Conservation (phyloP, 805 yeast species). For the Wickerhamiella azymoides region DNA sequence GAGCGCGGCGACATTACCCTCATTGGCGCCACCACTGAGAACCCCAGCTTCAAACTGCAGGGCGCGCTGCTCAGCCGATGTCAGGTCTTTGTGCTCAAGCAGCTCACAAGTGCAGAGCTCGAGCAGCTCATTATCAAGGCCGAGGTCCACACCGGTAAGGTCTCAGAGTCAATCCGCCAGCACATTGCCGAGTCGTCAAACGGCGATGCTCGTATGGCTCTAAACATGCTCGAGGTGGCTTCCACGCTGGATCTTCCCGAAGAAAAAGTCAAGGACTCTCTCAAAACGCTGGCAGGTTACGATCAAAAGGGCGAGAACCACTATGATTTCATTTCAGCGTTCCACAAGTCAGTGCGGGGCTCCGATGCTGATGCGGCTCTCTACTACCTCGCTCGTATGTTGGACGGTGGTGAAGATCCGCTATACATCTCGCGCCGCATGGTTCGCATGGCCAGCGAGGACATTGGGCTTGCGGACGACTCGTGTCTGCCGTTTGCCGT, state of each 20-base stretch:
- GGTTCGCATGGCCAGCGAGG: slow-evolving; percentile 93
- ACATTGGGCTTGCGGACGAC: slow-evolving; percentile 76
- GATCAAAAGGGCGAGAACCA: slow-evolving; percentile 86
- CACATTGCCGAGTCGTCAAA: slow-evolving; percentile 61
- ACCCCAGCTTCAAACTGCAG: slow-evolving; percentile 71
- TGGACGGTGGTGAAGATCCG: slow-evolving; percentile 89
- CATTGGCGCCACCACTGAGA: slow-evolving; percentile 96
- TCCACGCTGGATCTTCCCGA: slow-evolving; percentile 12
- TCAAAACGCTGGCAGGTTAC: slow-evolving; percentile 46
- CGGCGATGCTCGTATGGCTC: slow-evolving; percentile 81
- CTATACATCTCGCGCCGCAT: slow-evolving; percentile 76
- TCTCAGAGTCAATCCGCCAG: slow-evolving; percentile 44
- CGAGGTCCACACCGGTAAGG: slow-evolving; percentile 36
- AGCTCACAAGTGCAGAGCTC: slow-evolving; percentile 38
- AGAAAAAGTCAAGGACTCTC: slow-evolving; percentile 25
- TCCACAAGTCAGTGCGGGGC: slow-evolving; percentile 88
- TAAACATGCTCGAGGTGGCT: slow-evolving; percentile 60
- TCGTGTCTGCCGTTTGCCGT: slow-evolving; percentile 74
- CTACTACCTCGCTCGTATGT: slow-evolving; percentile 76
- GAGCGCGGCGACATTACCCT: slow-evolving; percentile 72
- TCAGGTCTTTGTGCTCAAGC: slow-evolving; percentile 56
- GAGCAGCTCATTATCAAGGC: slow-evolving; percentile 43
- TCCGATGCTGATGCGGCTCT: slow-evolving; percentile 80
- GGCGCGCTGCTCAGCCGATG: slow-evolving; percentile 77
- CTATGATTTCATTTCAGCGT: slow-evolving; percentile 90